These are phyloP conservation scores for Niveomyces coronatus DNA, from an alignment of 2,329 filamentous ascomycete genomes.

Conservation along the genomic window DNA sequence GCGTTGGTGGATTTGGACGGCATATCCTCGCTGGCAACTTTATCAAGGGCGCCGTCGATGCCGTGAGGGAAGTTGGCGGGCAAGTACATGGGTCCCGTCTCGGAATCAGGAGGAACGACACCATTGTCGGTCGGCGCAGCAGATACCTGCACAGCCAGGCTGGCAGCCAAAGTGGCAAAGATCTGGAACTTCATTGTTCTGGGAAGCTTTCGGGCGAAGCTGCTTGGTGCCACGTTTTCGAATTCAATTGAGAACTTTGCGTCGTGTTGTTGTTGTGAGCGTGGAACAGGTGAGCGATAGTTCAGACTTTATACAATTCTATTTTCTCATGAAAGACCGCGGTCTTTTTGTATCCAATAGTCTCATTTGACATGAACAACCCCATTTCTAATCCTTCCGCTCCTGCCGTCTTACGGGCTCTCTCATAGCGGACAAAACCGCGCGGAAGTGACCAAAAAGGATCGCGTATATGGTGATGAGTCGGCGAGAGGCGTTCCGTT, in stretches of 20 bases:
- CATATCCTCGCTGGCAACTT: not conserved
- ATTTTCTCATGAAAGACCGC: no score
- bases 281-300: no score
- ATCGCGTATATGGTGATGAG: no score
- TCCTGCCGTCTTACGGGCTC: no score
- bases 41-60: slow-evolving; percentile 3
- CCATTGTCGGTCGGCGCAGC: not conserved
- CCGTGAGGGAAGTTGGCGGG: not conserved
- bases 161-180: slow-evolving; percentile 1
- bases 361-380: no score
- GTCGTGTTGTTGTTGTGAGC: not conserved
- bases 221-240: not conserved
- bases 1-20: not conserved
- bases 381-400: no score
- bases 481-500: no score
- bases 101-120: not conserved
- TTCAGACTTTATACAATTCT: no score
- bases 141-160: not conserved
- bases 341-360: no score
- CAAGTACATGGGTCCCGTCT: not conserved
- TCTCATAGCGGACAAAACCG: no score
- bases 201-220: no score
- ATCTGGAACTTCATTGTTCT: slow-evolving; percentile 5
- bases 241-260: not conserved
- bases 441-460: no score